These are phyloP conservation scores for Malassezia obtusa DNA, from an alignment of 1,284 basidiomycete species.

Conservation along the genomic window DNA sequence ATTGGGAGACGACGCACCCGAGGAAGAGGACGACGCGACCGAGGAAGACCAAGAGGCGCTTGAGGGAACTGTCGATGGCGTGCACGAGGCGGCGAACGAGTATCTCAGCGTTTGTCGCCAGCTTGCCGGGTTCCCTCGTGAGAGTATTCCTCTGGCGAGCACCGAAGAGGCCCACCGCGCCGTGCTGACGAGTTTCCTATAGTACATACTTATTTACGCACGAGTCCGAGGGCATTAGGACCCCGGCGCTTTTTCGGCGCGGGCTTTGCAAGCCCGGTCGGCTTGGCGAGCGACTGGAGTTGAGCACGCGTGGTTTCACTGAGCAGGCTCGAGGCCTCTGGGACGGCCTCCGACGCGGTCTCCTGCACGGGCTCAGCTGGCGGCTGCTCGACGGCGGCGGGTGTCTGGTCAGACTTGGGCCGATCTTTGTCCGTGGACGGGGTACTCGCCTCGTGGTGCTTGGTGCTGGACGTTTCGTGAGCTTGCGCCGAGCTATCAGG, in stretches of 20 bases:
- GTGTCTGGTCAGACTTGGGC: too few species aligned
- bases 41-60: neutral
- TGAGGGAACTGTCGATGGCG: too few species aligned
- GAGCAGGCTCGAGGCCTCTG: constrained; percentile 20
- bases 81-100: neutral
- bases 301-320: constrained; percentile 21
- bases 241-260: constrained; percentile 32
- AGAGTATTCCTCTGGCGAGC: neutral
- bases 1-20: neutral
- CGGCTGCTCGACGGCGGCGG: too few species aligned
- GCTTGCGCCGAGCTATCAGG: too few species aligned
- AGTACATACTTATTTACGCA: constrained; percentile 28
- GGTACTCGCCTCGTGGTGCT: too few species aligned
- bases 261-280: neutral
- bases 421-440: too few species aligned
- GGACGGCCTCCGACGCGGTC: constrained; percentile 14
- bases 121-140: neutral
- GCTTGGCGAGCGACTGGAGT: constrained; percentile 2
- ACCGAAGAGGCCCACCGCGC: neutral
- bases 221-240: constrained; percentile 39
- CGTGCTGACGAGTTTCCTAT: neutral
- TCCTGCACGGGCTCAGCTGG: too few species aligned
- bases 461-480: too few species aligned
- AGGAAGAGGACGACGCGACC: neutral
- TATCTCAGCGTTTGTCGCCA: neutral